Conservation (phyloP, 345 rosid species). For the Eucalyptus tenuipes region DNA sequence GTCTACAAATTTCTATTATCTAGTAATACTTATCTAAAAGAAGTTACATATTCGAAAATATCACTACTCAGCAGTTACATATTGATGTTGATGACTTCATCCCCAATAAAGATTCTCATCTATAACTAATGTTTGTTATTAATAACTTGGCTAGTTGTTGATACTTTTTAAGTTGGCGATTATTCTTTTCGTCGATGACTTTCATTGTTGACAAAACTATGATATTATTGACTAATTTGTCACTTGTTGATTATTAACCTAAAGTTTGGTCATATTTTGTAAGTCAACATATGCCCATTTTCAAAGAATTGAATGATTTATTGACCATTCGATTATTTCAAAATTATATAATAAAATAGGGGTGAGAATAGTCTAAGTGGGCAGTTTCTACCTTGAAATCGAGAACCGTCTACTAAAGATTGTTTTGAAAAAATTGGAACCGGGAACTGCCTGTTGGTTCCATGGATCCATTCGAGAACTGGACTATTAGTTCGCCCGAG, state of each 20-base stretch:
- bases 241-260: background rate
- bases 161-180: background rate
- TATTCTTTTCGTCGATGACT: background rate
- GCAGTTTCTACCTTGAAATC: no score
- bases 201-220: background rate
- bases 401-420: no score
- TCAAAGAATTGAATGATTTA: background rate
- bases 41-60: no score
- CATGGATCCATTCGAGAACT: no score
- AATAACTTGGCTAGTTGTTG: background rate
- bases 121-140: no score
- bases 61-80: background rate
- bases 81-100: background rate
- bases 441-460: rapidly evolving
- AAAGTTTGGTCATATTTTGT: background rate
- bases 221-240: background rate
- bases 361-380: no score
- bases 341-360: no score
- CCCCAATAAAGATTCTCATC: background rate
- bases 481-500: no score
- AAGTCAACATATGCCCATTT: background rate
- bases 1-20: background rate
- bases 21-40: no score
- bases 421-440: no score
- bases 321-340: background rate